Conservation (phyloP, 441 rosid species). For the Gossypium trilobum region DNA sequence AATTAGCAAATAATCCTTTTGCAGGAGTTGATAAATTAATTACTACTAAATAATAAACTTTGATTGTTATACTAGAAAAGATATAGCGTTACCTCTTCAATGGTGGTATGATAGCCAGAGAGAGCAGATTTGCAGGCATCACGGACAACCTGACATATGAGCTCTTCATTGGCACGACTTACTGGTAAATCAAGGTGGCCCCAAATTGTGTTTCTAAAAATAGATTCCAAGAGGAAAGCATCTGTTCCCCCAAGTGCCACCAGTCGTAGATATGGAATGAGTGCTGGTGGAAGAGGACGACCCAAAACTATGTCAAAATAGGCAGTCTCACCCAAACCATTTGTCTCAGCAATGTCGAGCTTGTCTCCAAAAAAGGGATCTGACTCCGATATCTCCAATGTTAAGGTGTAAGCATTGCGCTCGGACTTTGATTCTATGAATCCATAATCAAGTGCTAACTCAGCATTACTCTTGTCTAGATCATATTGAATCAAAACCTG, state of each 20-base stretch:
- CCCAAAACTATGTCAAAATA: constrained; percentile 57
- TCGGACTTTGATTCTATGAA: constrained; percentile 55
- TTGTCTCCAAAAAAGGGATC: constrained; percentile 68
- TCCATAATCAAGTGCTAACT: constrained; percentile 85
- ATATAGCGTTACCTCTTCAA: constrained; percentile 59
- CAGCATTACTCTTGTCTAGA: constrained; percentile 74
- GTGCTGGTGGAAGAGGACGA: constrained; percentile 51
- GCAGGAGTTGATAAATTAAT: not conserved
- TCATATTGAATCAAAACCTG: constrained; percentile 85
- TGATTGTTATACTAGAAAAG: not conserved
- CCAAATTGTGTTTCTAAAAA: constrained; percentile 75
- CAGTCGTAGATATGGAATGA: constrained; percentile 71
- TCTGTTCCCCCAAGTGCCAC: constrained; percentile 76
- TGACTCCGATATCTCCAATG: constrained; percentile 60
- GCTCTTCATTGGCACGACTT: constrained; percentile 73
- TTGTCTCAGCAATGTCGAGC: constrained; percentile 75
- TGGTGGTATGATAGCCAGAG: constrained; percentile 56
- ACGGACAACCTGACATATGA: constrained; percentile 60
- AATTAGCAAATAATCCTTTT: not conserved
- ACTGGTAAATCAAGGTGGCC: constrained; percentile 77
- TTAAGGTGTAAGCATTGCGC: constrained; percentile 62
- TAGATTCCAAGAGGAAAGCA: constrained; percentile 80
- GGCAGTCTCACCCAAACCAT: constrained; percentile 58
- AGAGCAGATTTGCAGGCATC: constrained; percentile 84
- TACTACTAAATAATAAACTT: not conserved